Base-by-base conservation (phyloP, 2,329 filamentous ascomycete genomes). In the Pseudocercospora fijiensis region DNA sequence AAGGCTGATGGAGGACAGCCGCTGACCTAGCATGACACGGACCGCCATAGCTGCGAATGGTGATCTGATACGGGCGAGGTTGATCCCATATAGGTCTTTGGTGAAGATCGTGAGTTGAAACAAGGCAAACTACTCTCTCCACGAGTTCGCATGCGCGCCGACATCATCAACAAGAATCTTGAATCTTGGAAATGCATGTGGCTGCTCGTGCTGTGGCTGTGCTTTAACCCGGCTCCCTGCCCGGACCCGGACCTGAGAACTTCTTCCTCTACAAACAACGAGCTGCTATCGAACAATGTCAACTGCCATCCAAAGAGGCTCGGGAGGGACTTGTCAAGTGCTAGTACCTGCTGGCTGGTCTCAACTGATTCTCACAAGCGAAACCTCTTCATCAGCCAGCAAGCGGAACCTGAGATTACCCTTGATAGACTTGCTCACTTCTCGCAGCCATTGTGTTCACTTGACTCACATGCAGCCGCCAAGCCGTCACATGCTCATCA, bases 91-190 rank as follows among this genome's bases (percentile, higher is more conserved):
- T 16, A n/a, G 13, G 33, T 16, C 13, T 52, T 13, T 28, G 20
- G 49, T 52, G 49, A 52, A 52, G 22, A 52, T 52, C 49, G 49
- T 52, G 49, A 26, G 49, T 52, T 24, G 49, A 52, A 52, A 52
- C 49, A 53, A 53, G 49, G 49, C 49, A 5, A n/a, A 24, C 24
- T 28, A 24, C 26, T 28, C 22, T 28, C 49, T 53, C 16, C 49
- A 53, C 49, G 26, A 26, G 49, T 53, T 53, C 49, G 49, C 49
- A 41, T 53, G 49, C 49, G 24, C 16, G 49, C 16, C 20, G 20
- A 53, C 26, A 28, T 53, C 49, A 53, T 53, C 49, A n/a, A 27
- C 45, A 49, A 22, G 45, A 18, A 49, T 49, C 45, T 6, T 1
- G n/a, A 37, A 37, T 37, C 16, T 8, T 37, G 33, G 33, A 18